Percentiles rank a stretch among this genome's conserved stretches.
phyloP scores from a whole-genome alignment of 208 protist species.

The Blastocrithidia nonstop region DNA sequence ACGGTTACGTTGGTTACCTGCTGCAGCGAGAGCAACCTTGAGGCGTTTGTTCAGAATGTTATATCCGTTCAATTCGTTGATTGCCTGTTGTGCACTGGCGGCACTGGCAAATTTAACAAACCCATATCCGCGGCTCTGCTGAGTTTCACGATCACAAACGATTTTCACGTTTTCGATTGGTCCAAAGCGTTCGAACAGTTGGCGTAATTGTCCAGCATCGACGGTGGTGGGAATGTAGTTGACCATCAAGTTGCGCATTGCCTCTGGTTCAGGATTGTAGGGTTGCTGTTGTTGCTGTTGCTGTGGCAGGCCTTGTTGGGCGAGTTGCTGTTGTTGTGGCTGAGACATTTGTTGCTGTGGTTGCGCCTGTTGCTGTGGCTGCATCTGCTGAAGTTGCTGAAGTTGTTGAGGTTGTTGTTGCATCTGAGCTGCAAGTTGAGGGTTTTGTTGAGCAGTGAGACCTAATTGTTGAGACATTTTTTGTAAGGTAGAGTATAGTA shows the following conservation, averaged over 20 bases:
- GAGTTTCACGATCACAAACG: conserved; percentile 71
- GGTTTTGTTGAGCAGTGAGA: too few species aligned
- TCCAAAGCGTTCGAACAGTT: conserved; percentile 75
- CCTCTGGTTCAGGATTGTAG: conserved; percentile 33
- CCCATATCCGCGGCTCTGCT: conserved; percentile 77
- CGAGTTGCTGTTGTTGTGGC: too few species aligned
- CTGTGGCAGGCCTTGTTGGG: conserved; percentile 78
- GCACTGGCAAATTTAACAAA: conserved; percentile 84
- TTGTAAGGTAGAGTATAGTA: too few species aligned
- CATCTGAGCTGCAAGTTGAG: too few species aligned
- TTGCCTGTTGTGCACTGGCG: conserved; percentile 57
- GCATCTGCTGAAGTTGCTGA: conserved; percentile 50
- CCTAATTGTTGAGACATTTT: too few species aligned
- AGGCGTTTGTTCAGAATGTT: conserved; percentile 79
- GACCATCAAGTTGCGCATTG: conserved; percentile 77
- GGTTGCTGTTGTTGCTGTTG: too few species aligned
- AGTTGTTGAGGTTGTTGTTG: conserved; percentile 68
- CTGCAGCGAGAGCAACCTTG: conserved; percentile 69
- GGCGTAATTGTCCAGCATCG: conserved; percentile 63
- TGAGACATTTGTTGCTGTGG: too few species aligned
- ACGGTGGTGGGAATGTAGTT: conserved; percentile 81
- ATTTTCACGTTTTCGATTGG: conserved; percentile 82
- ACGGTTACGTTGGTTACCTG: conserved; percentile 44
- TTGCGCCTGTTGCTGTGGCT: conserved; percentile 60
- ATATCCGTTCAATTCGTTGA: conserved; percentile 70